A percentile compares a stretch with the other conserved stretches of the same genome.
Conservation (phyloP, 83 land plant species). For the Isoetes engelmannii region DNA sequence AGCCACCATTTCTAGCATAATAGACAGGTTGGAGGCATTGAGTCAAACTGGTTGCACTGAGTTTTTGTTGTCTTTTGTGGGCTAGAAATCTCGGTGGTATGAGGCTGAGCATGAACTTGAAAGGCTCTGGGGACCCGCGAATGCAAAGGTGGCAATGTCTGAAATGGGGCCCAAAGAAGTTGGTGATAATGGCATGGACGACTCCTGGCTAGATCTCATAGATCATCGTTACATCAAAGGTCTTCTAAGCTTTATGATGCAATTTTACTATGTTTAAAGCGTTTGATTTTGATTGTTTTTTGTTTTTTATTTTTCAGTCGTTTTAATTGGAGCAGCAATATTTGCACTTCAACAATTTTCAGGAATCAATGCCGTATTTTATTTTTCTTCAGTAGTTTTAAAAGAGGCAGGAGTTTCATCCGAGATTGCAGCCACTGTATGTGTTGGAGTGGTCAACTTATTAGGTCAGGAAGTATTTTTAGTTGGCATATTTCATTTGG, state of each 20-base stretch:
- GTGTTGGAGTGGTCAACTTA: constrained; percentile 33
- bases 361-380: constrained; percentile 35
- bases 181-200: constrained; percentile 46
- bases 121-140: constrained; percentile 61
- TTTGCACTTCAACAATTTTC: constrained; percentile 38
- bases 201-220: constrained; percentile 48
- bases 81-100: constrained; percentile 49
- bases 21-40: not conserved
- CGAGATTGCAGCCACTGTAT: constrained; percentile 30
- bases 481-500: not conserved
- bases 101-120: constrained; percentile 79
- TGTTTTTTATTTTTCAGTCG: constrained; percentile 21
- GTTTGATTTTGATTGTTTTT: not conserved
- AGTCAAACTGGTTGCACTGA: not conserved
- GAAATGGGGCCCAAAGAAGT: constrained; percentile 60
- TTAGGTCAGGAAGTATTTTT: constrained; percentile 20
- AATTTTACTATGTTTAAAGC: not conserved
- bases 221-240: constrained; percentile 61
- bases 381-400: constrained; percentile 31
- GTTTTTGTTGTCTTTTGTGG: not conserved
- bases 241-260: not conserved
- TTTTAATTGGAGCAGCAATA: constrained; percentile 25
- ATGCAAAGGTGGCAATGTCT: constrained; percentile 66
- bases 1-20: not conserved
- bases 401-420: constrained; percentile 30